Percentiles rank a stretch among this genome's conserved stretches.
These are phyloP conservation scores for Tephrocybe sp. DNA, from an alignment of 768 basidiomycete species.

Conservation along the genomic window DNA sequence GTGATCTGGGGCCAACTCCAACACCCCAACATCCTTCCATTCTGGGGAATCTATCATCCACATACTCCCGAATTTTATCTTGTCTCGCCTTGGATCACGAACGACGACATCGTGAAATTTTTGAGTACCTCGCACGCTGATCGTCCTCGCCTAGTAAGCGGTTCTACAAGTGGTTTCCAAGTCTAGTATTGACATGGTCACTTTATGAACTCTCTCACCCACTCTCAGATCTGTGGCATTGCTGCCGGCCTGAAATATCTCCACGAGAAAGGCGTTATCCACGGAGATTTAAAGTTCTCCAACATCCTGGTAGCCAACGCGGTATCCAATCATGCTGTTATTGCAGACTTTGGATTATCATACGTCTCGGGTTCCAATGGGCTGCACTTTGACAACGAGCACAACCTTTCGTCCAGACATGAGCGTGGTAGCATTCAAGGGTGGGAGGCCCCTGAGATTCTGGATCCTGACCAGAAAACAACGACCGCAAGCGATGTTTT, in stretches of 20 bases:
- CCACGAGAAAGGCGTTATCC: constrained; percentile 32
- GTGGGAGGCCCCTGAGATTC: constrained; percentile 29
- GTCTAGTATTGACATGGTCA: no score
- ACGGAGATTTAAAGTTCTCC: constrained; percentile 45
- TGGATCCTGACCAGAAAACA: background rate
- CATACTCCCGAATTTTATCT: constrained; percentile 22
- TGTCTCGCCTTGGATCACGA: constrained; percentile 34
- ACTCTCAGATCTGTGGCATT: constrained; percentile 27
- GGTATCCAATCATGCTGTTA: constrained; percentile 36
- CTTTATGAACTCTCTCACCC: no score
- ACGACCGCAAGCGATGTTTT: constrained; percentile 11
- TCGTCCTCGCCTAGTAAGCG: constrained; percentile 11
- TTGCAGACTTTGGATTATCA: constrained; percentile 48
- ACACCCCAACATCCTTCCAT: constrained; percentile 3
- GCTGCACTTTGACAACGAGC: constrained; percentile 4
- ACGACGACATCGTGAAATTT: constrained; percentile 28
- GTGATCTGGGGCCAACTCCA: background rate
- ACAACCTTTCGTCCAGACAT: constrained; percentile 12
- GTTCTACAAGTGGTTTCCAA: constrained; percentile 9
- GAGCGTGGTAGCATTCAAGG: constrained; percentile 20
- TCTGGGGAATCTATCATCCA: constrained; percentile 15
- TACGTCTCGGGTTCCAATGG: constrained; percentile 19
- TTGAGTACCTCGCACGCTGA: constrained; percentile 13
- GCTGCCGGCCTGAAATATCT: constrained; percentile 31
- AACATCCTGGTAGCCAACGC: constrained; percentile 44